Evolutionary conservation across 306 rosid species (phyloP).

Genomic region (Corylus americana): DNA sequence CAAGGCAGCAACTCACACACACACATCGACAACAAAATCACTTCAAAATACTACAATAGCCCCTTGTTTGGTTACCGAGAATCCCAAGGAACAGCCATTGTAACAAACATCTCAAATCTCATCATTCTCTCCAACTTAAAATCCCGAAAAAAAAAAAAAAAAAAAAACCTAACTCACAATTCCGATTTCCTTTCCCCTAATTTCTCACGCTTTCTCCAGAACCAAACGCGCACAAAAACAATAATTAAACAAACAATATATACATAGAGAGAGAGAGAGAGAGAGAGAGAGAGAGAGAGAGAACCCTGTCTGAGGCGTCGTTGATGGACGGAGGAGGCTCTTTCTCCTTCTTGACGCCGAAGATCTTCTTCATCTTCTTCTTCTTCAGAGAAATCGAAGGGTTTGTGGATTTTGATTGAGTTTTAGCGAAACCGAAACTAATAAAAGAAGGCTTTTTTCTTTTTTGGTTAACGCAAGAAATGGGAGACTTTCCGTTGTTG

Average conservation of each 20-base stretch:
- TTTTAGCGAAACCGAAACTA: neutral
- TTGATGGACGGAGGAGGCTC: conserved; percentile 88
- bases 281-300: neutral
- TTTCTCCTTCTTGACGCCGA: conserved; percentile 79
- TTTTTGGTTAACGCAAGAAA: too few species aligned
- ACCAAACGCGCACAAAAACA: neutral
- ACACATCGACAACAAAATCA: neutral
- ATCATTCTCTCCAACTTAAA: neutral
- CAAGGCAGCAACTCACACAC: neutral
- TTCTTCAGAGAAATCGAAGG: neutral
- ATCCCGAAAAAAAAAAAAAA: neutral
- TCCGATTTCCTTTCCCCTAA: neutral
- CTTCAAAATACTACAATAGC: neutral
- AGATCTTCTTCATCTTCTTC: conserved; percentile 74
- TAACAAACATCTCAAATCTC: neutral
- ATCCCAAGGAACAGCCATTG: neutral
- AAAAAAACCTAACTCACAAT: neutral
- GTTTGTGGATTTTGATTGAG: neutral
- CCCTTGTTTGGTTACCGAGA: neutral
- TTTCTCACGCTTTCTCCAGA: neutral
- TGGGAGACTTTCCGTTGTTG: neutral
- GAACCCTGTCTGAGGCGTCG: conserved; percentile 84
- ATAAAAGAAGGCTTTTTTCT: too few species aligned
- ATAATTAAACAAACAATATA: neutral
- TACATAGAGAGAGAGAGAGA: neutral